phyloP scores from a whole-genome alignment of 2,329 filamentous ascomycete genomes.

The Fusarium longipes region DNA sequence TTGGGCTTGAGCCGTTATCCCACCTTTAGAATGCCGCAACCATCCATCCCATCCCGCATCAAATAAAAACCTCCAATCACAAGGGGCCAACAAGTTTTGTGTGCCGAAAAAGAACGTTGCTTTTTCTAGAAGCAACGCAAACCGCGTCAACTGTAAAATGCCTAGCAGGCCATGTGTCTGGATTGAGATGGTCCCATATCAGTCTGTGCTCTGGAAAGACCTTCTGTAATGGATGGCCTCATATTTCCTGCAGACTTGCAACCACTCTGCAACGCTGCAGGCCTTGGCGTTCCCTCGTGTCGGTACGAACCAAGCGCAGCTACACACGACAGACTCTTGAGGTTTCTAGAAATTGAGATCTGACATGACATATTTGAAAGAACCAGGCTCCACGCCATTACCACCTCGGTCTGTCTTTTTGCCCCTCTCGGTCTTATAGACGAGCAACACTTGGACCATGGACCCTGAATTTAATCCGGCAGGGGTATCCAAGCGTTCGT shows the following conservation, averaged over 20 bases:
- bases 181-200: too few species aligned
- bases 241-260: background rate
- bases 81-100: background rate
- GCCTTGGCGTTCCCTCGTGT: background rate
- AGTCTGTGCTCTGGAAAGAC: background rate
- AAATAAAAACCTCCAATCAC: conserved; percentile 5
- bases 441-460: background rate
- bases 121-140: background rate
- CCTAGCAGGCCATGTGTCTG: background rate
- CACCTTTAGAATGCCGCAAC: too few species aligned
- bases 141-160: background rate
- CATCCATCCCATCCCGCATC: conserved; percentile 1
- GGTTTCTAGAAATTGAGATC: background rate
- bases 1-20: background rate
- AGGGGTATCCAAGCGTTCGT: background rate
- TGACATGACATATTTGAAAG: background rate
- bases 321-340: too few species aligned
- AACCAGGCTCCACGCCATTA: background rate
- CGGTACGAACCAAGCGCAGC: too few species aligned
- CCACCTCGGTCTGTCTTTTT: background rate
- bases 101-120: background rate
- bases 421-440: background rate
- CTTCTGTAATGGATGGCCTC: background rate
- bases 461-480: background rate
- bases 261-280: background rate